Evolutionary conservation across 2,329 filamentous ascomycete genomes (phyloP).

Genomic region (Zasmidium angulare): DNA sequence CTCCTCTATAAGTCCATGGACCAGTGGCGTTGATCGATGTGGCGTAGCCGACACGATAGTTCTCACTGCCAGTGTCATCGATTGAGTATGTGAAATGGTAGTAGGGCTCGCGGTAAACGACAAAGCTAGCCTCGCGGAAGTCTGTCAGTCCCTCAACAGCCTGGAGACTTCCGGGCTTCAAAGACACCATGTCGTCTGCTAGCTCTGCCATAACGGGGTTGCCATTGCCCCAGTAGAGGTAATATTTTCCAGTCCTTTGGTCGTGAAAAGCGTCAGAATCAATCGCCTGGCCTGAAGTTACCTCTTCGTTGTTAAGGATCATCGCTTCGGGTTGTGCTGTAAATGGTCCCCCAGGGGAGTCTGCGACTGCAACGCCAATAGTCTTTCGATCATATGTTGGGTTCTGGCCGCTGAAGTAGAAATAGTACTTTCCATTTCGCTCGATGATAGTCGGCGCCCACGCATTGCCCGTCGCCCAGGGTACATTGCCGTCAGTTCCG

Average conservation of each 20-base stretch:
- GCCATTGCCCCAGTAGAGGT: slow-evolving; percentile 41
- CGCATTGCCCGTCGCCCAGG: slow-evolving; percentile 40
- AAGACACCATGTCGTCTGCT: slow-evolving; percentile 47
- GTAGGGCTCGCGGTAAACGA: slow-evolving; percentile 46
- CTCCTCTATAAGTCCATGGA: slow-evolving; percentile 48
- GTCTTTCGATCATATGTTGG: slow-evolving; percentile 30
- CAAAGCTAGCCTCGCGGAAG: slow-evolving; percentile 48
- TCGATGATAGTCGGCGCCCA: slow-evolving; percentile 32
- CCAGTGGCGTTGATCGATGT: slow-evolving; percentile 41
- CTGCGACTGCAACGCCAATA: slow-evolving; percentile 30
- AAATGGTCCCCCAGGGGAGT: slow-evolving; percentile 29
- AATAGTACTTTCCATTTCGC: slow-evolving; percentile 30
- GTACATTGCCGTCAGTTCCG: slow-evolving; percentile 44
- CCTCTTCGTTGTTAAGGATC: slow-evolving; percentile 28
- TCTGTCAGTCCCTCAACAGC: slow-evolving; percentile 40
- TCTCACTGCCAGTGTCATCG: slow-evolving; percentile 47
- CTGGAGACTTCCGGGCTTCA: slow-evolving; percentile 40
- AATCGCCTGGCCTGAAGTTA: slow-evolving; percentile 29
- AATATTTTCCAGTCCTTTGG: slow-evolving; percentile 27
- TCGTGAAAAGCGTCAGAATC: slow-evolving; percentile 30
- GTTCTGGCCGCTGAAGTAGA: slow-evolving; percentile 35
- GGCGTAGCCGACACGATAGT: slow-evolving; percentile 52
- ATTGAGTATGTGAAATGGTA: slow-evolving; percentile 54
- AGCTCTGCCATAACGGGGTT: slow-evolving; percentile 44
- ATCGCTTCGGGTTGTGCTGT: slow-evolving; percentile 26